Conservation (phyloP, 2,329 filamentous ascomycete species). For the Aureobasidium sp. region DNA sequence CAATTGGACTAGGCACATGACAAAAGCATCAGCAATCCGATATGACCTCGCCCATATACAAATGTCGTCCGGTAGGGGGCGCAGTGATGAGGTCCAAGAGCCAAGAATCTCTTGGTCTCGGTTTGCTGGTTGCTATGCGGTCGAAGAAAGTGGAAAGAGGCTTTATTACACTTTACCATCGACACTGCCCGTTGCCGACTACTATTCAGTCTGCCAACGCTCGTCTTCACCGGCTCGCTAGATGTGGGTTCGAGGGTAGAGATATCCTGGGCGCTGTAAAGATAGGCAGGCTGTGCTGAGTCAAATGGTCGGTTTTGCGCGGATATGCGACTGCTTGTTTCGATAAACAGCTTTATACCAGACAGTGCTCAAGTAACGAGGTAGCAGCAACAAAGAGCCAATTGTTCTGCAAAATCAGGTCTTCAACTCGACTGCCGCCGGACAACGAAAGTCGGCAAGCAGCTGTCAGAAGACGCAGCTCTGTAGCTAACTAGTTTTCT, state of each 20-base stretch:
- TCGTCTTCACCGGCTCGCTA: constrained; percentile 2
- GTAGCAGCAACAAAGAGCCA: background rate
- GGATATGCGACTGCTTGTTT: background rate
- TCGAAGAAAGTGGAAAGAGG: constrained; percentile 8
- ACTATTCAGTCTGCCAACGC: background rate
- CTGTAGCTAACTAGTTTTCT: constrained; percentile 1
- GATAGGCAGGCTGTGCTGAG: constrained; percentile 4
- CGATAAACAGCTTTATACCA: background rate
- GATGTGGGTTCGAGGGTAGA: background rate
- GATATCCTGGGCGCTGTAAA: background rate
- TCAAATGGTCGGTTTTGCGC: constrained; percentile 7
- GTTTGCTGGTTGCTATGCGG: constrained; percentile 3
- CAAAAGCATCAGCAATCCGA: constrained; percentile 9
- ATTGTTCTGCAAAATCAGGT: background rate
- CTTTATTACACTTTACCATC: constrained; percentile 15
- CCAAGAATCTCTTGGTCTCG: constrained; percentile 7
- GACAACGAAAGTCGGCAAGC: background rate
- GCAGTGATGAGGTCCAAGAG: constrained; percentile 10
- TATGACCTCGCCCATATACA: constrained; percentile 4
- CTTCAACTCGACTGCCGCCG: background rate
- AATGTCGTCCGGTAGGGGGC: constrained; percentile 8
- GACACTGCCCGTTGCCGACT: background rate
- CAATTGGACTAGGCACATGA: constrained; percentile 5
- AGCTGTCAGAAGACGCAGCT: background rate
- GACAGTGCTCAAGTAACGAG: background rate